Evolutionary conservation across 2,329 filamentous ascomycete genomes (phyloP), one percentile per base, ranked within the genome.

Genomic region (Orbilia quercus): DNA sequence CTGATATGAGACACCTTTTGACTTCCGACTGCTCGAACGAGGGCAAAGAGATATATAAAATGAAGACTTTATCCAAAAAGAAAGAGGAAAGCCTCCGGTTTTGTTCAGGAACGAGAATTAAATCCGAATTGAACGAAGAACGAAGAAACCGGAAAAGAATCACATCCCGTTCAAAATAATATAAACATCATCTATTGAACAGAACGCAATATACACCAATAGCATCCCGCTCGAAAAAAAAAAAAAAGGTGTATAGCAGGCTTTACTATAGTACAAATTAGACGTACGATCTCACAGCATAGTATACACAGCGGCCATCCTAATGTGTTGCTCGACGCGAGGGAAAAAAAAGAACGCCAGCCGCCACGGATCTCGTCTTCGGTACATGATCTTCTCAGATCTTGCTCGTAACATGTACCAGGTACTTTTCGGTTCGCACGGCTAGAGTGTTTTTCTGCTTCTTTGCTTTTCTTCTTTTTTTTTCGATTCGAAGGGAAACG

Each of bases 301-400:
- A 44, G 25, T 11, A 18, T 55, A 50, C 28, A 40, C 22, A 42
- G 54, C 38, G 53, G 34, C 45, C 36, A 40, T 54, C 65, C 57
- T 36, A 71, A 71, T 71, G 66, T 71, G 66, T 71, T 71, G 66
- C 66, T 71, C 66, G 66, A 63, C 57, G 66, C 66, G 66, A 71
- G 50, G 36, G 62, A 12, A 40, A 48, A 28, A 25, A 53, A 40
- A 48, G 40, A 25, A 53, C 55, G 40, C 47, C 55, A 47, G 58
- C 66, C 50, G 66, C 58, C 58, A 71, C 66, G 65, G 65, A 70
- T 70, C 65, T 70, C 58, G 44, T 20, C 16, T n/a, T 62, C 65
- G 65, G 65, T 67, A 67, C 53, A 59, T 67, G 34, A 59, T 67
- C 53, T 59, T 45, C 53, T 59, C 20, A 67, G 63, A 67, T 67